These are phyloP conservation scores for Kluyveromyces sp. DNA, from an alignment of 1,139 yeast genomes.

Conservation along the genomic window DNA sequence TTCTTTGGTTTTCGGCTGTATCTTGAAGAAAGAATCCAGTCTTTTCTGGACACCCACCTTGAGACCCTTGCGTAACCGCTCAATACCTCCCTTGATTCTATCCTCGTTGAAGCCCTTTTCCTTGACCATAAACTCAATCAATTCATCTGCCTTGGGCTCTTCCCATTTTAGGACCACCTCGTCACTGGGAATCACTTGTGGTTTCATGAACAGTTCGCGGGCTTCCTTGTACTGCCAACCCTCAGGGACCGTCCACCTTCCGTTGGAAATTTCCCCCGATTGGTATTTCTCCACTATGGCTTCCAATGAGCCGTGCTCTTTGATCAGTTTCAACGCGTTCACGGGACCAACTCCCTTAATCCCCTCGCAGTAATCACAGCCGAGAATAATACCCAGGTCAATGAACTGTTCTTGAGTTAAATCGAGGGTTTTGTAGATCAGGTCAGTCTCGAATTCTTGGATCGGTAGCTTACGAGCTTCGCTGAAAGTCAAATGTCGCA, in stretches of 20 bases:
- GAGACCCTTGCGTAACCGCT: constrained; percentile 73
- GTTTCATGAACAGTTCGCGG: constrained; percentile 68
- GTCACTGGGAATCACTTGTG: constrained; percentile 62
- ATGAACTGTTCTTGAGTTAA: constrained; percentile 69
- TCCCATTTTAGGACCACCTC: constrained; percentile 64
- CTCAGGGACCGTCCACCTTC: constrained; percentile 81
- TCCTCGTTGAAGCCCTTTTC: constrained; percentile 81
- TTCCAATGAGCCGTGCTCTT: constrained; percentile 77
- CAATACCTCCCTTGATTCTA: constrained; percentile 81
- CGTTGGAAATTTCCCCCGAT: constrained; percentile 46
- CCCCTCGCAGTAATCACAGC: constrained; percentile 96
- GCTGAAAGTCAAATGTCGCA: constrained; percentile 86
- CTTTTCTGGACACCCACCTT: constrained; percentile 88
- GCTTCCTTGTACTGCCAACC: constrained; percentile 93
- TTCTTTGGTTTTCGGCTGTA: constrained; percentile 48
- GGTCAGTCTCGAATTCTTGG: constrained; percentile 66
- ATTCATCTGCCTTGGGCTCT: constrained; percentile 35
- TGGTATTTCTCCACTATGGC: constrained; percentile 60
- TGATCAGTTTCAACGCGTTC: constrained; percentile 80
- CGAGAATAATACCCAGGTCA: constrained; percentile 85
- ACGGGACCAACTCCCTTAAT: constrained; percentile 94
- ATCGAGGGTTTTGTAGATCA: constrained; percentile 69
- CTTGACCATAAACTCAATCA: constrained; percentile 33
- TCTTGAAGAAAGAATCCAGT: constrained; percentile 83
- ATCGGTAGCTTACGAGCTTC: constrained; percentile 92